Base-by-base conservation (phyloP, 805 yeast species). In the Lipomyces spencermartinsiae region DNA sequence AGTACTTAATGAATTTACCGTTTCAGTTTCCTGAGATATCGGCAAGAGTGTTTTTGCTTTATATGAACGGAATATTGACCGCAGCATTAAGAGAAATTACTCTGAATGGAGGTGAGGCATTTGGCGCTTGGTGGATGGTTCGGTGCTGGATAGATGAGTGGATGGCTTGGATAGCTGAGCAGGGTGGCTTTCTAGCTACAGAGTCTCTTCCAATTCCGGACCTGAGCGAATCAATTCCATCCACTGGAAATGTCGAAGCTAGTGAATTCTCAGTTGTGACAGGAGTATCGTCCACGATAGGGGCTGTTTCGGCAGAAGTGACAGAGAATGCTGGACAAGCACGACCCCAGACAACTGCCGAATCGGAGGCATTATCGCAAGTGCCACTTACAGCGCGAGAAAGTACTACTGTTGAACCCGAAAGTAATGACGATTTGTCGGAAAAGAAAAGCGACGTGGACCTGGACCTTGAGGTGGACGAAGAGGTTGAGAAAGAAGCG, bases 101-200 rank as follows among this genome's bases (percentile, higher is more conserved):
- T 43, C 78, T 86, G 65, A 81, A 80, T 31, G 87, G 87, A 1
- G 87, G 87, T 7, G 83, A 83, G 56, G 84, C 89, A 1, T 88
- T 90, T 75, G 87, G 87, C 9, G 85, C 87, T 1, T 90, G 94
- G 94, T 89, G 92, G 92, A 83, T 86, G 57, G 81, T 89, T 2
- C 81, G 90, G 65, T 87, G 92, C 75, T 90, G 94, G 93, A 80
- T 87, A 6, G 92, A 88, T 74, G 94, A 90, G 74, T 89, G 86
- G 83, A 80, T 89, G 68, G 83, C 83, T 1, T 88, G 92, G 87
- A 79, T 84, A 65, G 88, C 89, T 33, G 92, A 89, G 74, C 77
- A 75, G 67, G 77, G 78, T 19, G 78, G 78, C 22, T 77, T 77
- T 61, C 61, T 78, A n/a, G 33, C 56, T 8, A 64, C 67, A 12